Evolutionary conservation across 805 yeast genomes (phyloP).

Genomic region (Kuraishia cidri): DNA sequence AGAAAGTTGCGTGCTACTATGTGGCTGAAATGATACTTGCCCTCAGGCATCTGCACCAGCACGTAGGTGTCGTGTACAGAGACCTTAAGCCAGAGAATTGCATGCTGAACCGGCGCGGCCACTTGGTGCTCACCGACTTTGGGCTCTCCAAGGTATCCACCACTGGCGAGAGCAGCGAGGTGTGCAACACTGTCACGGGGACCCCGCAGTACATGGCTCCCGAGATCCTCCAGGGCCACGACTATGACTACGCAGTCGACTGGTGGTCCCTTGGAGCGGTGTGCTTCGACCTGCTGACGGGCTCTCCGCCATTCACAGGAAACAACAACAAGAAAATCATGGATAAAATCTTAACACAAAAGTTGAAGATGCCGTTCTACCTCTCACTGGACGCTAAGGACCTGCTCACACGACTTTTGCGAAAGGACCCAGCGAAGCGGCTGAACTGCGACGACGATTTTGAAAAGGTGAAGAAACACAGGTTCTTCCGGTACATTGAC

Average conservation of each 20-base stretch:
- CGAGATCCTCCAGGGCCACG: constrained; percentile 70
- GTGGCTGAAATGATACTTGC: constrained; percentile 79
- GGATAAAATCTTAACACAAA: constrained; percentile 65
- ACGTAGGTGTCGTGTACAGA: constrained; percentile 75
- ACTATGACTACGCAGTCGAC: constrained; percentile 74
- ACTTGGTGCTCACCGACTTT: constrained; percentile 77
- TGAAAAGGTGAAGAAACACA: constrained; percentile 47
- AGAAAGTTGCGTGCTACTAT: constrained; percentile 65
- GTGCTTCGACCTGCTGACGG: constrained; percentile 70
- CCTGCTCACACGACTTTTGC: constrained; percentile 51
- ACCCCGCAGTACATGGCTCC: constrained; percentile 90
- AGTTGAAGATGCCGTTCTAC: constrained; percentile 63
- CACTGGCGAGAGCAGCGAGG: constrained; percentile 35
- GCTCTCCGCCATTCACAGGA: constrained; percentile 86
- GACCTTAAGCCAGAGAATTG: constrained; percentile 91
- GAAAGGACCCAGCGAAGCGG: constrained; percentile 64
- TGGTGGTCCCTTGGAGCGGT: constrained; percentile 93
- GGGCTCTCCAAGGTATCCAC: constrained; percentile 57
- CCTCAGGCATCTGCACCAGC: constrained; percentile 56
- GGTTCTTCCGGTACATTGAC: constrained; percentile 68
- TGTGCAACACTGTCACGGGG: constrained; percentile 57
- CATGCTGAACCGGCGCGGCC: constrained; percentile 67
- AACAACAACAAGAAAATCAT: constrained; percentile 66
- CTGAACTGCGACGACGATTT: constrained; percentile 47
- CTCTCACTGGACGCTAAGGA: constrained; percentile 77